phyloP scores from a whole-genome alignment of 1,139 yeast species.

The Hyphopichia fennica region DNA sequence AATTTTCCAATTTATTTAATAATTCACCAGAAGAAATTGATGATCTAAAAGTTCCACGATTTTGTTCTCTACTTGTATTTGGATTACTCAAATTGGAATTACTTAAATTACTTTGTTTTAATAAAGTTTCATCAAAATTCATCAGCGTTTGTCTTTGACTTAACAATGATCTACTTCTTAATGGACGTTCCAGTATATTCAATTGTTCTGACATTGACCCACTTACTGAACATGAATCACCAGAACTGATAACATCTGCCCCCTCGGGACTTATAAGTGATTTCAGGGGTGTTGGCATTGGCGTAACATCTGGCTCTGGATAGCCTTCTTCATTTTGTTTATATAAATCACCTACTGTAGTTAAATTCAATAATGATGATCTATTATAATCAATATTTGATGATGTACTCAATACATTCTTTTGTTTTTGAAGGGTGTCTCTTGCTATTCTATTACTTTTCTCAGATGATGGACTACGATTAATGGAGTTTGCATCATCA shows the following conservation, averaged over 20 bases:
- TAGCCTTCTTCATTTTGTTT: slow-evolving; percentile 11
- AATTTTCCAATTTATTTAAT: slow-evolving; percentile 26
- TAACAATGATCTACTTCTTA: slow-evolving; percentile 8
- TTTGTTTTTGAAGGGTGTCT: slow-evolving; percentile 8
- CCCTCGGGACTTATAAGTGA: background rate
- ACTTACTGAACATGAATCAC: slow-evolving; percentile 1
- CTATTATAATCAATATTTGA: slow-evolving; percentile 17
- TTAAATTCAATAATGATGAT: slow-evolving; percentile 14
- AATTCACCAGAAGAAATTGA: slow-evolving; percentile 41
- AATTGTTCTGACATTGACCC: slow-evolving; percentile 1
- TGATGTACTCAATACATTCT: slow-evolving; percentile 16
- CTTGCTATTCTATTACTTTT: slow-evolving; percentile 1
- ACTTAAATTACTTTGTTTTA: slow-evolving; percentile 4
- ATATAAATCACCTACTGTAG: slow-evolving; percentile 13
- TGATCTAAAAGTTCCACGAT: slow-evolving; percentile 16
- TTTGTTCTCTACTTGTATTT: slow-evolving; percentile 5
- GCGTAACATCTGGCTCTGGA: slow-evolving; percentile 21
- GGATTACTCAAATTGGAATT: slow-evolving; percentile 8
- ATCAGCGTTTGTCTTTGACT: slow-evolving; percentile 4
- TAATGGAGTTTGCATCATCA: slow-evolving; percentile 6
- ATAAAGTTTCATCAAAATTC: slow-evolving; percentile 14
- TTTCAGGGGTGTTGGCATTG: slow-evolving; percentile 13
- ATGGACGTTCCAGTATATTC: slow-evolving; percentile 5
- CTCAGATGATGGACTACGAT: slow-evolving; percentile 1
- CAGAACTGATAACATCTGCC: slow-evolving; percentile 2